A percentile compares a stretch with the other conserved stretches of the same genome.
These are phyloP conservation scores for Ophioceras dolichostomum DNA, from an alignment of 2,329 filamentous ascomycete genomes.

Conservation along the genomic window DNA sequence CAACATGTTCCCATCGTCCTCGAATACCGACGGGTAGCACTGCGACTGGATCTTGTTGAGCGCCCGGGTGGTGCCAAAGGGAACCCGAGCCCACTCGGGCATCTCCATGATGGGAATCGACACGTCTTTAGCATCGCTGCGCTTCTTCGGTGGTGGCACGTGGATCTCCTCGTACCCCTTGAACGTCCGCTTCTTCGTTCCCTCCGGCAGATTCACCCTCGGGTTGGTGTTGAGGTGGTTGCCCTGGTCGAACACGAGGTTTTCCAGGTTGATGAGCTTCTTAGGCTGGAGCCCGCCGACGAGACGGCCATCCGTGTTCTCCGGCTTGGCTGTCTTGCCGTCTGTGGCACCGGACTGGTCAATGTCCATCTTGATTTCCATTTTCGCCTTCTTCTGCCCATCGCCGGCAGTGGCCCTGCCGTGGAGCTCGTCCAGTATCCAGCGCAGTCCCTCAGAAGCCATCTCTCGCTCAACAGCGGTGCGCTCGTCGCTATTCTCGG, in stretches of 20 bases:
- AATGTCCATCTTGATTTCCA: conserved; percentile 94
- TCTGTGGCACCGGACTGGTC: conserved; percentile 52
- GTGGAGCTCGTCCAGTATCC: conserved; percentile 78
- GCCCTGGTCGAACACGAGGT: conserved; percentile 92
- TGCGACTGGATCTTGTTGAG: conserved; percentile 94
- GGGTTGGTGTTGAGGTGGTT: conserved; percentile 99
- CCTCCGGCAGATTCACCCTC: conserved; percentile 84
- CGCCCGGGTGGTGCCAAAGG: conserved; percentile 76
- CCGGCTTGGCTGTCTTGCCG: conserved; percentile 42
- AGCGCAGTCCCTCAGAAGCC: conserved; percentile 72
- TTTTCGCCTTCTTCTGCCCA: conserved; percentile 49
- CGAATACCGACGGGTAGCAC: conserved; percentile 82
- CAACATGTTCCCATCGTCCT: conserved; percentile 93
- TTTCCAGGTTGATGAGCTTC: conserved; percentile 85
- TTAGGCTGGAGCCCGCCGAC: conserved; percentile 77
- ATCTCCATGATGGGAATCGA: conserved; percentile 77
- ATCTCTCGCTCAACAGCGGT: conserved; percentile 80
- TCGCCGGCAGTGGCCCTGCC: conserved; percentile 58
- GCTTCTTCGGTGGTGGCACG: conserved; percentile 84
- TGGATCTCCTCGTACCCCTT: conserved; percentile 99
- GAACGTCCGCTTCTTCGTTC: conserved; percentile 88
- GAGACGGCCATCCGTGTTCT: conserved; percentile 58
- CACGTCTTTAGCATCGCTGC: conserved; percentile 65
- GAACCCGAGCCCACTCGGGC: conserved; percentile 80
- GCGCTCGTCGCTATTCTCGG: conserved; percentile 67